Conservation (phyloP, 768 basidiomycete genomes). For the Boletales sp. region DNA sequence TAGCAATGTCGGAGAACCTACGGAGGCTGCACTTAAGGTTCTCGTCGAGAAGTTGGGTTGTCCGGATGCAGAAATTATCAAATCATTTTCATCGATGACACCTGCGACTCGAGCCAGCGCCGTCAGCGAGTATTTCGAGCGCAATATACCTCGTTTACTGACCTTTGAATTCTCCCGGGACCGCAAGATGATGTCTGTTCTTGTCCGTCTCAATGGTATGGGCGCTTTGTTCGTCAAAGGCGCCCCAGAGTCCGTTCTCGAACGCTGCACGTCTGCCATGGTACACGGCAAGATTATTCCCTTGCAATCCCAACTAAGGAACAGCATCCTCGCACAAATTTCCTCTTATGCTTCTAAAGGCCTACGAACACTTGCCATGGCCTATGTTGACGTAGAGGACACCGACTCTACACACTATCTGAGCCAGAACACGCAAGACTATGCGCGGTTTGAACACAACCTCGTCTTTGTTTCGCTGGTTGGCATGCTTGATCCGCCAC, state of each 20-base stretch:
- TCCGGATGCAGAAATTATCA: conserved; percentile 52
- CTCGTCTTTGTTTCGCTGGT: conserved; percentile 94
- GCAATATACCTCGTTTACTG: conserved; percentile 70
- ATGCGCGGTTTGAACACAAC: conserved; percentile 85
- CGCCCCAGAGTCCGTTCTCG: conserved; percentile 92
- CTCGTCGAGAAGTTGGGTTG: conserved; percentile 92
- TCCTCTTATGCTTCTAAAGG: conserved; percentile 75
- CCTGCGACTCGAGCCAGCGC: conserved; percentile 69
- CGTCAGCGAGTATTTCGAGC: conserved; percentile 81
- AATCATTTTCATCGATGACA: conserved; percentile 55
- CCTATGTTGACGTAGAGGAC: conserved; percentile 77
- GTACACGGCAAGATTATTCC: conserved; percentile 62
- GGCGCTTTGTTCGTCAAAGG: conserved; percentile 94
- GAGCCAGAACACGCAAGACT: conserved; percentile 75
- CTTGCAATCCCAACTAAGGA: conserved; percentile 59
- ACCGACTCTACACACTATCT: conserved; percentile 78
- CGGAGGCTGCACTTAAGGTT: conserved; percentile 94
- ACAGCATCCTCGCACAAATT: conserved; percentile 60
- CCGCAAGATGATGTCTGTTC: conserved; percentile 99
- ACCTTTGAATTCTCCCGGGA: conserved; percentile 99
- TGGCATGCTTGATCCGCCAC: conserved; percentile 97
- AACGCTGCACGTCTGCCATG: conserved; percentile 75
- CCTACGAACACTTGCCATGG: conserved; percentile 88
- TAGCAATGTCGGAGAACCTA: conserved; percentile 89
- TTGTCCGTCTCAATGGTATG: conserved; percentile 63